Percentiles rank a stretch among this genome's conserved stretches.
phyloP scores from a whole-genome alignment of 2,329 filamentous ascomycete species.

The Paecilomyces formosus region DNA sequence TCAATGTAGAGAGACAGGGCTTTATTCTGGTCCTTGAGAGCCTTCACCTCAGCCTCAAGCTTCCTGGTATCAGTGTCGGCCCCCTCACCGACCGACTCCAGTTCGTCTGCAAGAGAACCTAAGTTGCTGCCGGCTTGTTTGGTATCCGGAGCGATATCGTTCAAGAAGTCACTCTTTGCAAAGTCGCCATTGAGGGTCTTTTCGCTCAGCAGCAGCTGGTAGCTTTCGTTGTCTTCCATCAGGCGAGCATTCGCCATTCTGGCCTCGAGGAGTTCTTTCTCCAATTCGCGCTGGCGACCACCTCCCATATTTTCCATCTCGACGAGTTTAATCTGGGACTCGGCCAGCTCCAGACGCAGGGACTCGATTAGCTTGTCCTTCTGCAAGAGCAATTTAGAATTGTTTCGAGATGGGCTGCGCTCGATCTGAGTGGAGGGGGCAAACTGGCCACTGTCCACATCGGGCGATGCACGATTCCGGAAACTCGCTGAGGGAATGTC shows the following conservation, averaged over 20 bases:
- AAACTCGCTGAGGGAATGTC: slow-evolving; percentile 29
- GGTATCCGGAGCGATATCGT: slow-evolving; percentile 42
- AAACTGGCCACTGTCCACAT: slow-evolving; percentile 69
- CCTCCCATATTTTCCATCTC: slow-evolving; percentile 91
- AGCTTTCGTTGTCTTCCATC: slow-evolving; percentile 98
- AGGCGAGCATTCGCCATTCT: slow-evolving; percentile 92
- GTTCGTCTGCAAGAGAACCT: slow-evolving; percentile 74
- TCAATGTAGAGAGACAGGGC: slow-evolving; percentile 96
- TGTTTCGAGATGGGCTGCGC: slow-evolving; percentile 81
- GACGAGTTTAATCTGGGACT: slow-evolving; percentile 89
- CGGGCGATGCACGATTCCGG: slow-evolving; percentile 50
- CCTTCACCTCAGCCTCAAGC: slow-evolving; percentile 72
- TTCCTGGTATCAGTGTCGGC: slow-evolving; percentile 52
- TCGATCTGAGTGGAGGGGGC: slow-evolving; percentile 78
- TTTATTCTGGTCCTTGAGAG: slow-evolving; percentile 89
- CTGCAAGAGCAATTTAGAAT: slow-evolving; percentile 81
- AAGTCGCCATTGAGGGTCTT: slow-evolving; percentile 95
- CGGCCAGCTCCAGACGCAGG: slow-evolving; percentile 82
- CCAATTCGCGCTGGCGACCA: slow-evolving; percentile 79
- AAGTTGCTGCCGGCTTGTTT: slow-evolving; percentile 33
- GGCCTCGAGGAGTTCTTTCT: slow-evolving; percentile 80
- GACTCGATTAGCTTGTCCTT: slow-evolving; percentile 97
- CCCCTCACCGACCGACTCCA: slow-evolving; percentile 61
- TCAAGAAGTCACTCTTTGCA: slow-evolving; percentile 71
- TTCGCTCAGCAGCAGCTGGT: slow-evolving; percentile 87